Evolutionary conservation across 2,329 filamentous ascomycete species (phyloP).

Genomic region (Whalleya microplaca): DNA sequence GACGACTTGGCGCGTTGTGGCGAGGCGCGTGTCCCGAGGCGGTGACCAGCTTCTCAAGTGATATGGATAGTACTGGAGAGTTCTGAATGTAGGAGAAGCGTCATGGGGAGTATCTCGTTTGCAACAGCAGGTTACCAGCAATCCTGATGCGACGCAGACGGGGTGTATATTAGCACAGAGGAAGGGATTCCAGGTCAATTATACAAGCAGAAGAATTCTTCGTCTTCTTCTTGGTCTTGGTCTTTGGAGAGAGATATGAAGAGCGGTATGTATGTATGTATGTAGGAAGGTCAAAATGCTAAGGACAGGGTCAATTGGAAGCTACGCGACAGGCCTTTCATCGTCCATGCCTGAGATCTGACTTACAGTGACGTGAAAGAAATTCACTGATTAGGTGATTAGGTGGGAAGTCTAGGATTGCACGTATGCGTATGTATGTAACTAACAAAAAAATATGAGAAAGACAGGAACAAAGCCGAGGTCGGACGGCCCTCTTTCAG

Average conservation of each 20-base stretch:
- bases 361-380: conserved; percentile 40
- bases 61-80: conserved; percentile 29
- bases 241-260: not conserved
- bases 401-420: conserved; percentile 18
- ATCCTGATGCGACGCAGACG: conserved; percentile 13
- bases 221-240: conserved; percentile 12
- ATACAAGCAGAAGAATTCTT: not conserved
- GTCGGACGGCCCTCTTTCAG: not conserved
- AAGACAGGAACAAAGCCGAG: conserved; percentile 20
- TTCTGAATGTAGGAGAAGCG: conserved; percentile 24
- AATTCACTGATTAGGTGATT: conserved; percentile 11
- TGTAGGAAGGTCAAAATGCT: conserved; percentile 28
- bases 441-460: conserved; percentile 6
- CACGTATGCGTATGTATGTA: conserved; percentile 4
- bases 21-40: conserved; percentile 5
- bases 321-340: conserved; percentile 15
- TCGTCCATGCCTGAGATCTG: conserved; percentile 10
- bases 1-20: conserved; percentile 2
- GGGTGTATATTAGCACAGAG: conserved; percentile 2
- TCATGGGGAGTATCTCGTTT: conserved; percentile 27
- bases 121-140: conserved; percentile 1
- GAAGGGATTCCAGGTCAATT: conserved; percentile 3
- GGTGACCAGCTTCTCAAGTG: conserved; percentile 21
- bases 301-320: conserved; percentile 28
- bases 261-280: conserved; percentile 5